Evolutionary conservation across 768 basidiomycete species (phyloP).

Genomic region (Auricularia sp.): DNA sequence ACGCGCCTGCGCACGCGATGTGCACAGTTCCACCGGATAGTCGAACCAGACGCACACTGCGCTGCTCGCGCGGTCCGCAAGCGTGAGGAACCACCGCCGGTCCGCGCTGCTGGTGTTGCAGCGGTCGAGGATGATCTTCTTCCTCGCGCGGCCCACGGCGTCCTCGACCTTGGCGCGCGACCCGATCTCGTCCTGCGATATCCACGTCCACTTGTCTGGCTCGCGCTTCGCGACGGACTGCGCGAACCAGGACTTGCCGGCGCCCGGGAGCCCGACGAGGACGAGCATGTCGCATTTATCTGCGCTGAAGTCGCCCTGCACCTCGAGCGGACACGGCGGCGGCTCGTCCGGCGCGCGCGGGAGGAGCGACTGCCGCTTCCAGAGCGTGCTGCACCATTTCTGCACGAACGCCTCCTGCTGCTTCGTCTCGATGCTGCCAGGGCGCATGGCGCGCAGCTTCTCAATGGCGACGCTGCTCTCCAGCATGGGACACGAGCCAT

Average conservation of each 20-base stretch:
- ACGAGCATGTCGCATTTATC: slow-evolving; percentile 34
- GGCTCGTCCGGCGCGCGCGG: slow-evolving; percentile 44
- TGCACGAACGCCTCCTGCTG: slow-evolving; percentile 49
- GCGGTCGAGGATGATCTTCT: slow-evolving; percentile 43
- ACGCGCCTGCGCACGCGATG: slow-evolving; percentile 43
- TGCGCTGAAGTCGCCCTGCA: slow-evolving; percentile 27
- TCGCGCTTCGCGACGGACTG: slow-evolving; percentile 37
- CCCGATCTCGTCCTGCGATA: slow-evolving; percentile 49
- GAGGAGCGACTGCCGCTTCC: slow-evolving; percentile 45
- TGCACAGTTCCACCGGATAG: slow-evolving; percentile 38
- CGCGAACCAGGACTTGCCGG: slow-evolving; percentile 49
- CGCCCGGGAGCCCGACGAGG: slow-evolving; percentile 52
- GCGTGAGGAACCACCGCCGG: slow-evolving; percentile 38
- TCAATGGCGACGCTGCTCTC: slow-evolving; percentile 39
- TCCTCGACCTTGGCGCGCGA: slow-evolving; percentile 40
- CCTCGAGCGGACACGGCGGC: slow-evolving; percentile 32
- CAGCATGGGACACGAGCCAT: slow-evolving; percentile 33
- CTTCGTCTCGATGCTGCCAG: slow-evolving; percentile 46
- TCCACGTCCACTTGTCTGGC: slow-evolving; percentile 31
- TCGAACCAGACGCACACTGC: slow-evolving; percentile 49
- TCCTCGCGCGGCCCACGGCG: slow-evolving; percentile 31
- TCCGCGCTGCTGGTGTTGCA: slow-evolving; percentile 43
- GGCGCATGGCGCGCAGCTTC: slow-evolving; percentile 37
- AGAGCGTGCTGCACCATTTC: slow-evolving; percentile 47
- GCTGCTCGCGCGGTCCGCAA: slow-evolving; percentile 35